phyloP scores from a whole-genome alignment of 495 filamentous ascomycete genomes.

The Neohortaea acidophila region DNA sequence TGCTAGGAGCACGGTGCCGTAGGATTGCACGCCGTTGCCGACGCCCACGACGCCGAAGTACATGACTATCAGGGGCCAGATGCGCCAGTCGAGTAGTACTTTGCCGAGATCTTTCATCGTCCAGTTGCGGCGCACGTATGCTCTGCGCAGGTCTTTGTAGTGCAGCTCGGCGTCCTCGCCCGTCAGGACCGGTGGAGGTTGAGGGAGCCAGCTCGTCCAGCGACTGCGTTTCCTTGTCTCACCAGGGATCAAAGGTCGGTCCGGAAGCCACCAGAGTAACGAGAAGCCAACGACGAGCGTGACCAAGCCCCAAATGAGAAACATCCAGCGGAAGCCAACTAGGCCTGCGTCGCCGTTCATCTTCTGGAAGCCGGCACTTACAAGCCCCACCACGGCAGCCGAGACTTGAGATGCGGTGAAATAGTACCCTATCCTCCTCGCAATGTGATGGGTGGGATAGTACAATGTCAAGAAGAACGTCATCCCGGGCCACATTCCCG shows the following conservation, averaged over 20 bases:
- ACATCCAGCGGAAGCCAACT: constrained; percentile 91
- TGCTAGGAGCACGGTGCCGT: constrained; percentile 72
- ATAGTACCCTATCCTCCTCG: constrained; percentile 77
- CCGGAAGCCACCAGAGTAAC: constrained; percentile 81
- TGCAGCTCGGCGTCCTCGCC: constrained; percentile 70
- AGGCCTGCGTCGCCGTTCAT: constrained; percentile 69
- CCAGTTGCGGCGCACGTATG: constrained; percentile 62
- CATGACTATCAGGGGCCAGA: constrained; percentile 77
- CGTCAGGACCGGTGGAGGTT: constrained; percentile 52
- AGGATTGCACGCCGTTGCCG: constrained; percentile 75
- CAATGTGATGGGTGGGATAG: constrained; percentile 73
- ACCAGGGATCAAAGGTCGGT: constrained; percentile 60
- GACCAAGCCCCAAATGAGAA: constrained; percentile 70
- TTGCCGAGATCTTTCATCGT: constrained; percentile 45
- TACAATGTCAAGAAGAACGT: constrained; percentile 84
- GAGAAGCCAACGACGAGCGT: constrained; percentile 52
- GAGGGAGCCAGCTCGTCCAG: constrained; percentile 30
- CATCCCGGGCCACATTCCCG: constrained; percentile 94
- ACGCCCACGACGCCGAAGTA: constrained; percentile 92
- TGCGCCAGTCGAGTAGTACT: constrained; percentile 67
- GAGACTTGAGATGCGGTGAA: constrained; percentile 84
- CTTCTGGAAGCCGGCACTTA: constrained; percentile 79
- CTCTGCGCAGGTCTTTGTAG: constrained; percentile 68
- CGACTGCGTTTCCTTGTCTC: constrained; percentile 24
- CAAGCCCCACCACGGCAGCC: constrained; percentile 75